Evolutionary conservation across 176 grass and related monocot species (phyloP).

Genomic region (Oryza glaberrima): DNA sequence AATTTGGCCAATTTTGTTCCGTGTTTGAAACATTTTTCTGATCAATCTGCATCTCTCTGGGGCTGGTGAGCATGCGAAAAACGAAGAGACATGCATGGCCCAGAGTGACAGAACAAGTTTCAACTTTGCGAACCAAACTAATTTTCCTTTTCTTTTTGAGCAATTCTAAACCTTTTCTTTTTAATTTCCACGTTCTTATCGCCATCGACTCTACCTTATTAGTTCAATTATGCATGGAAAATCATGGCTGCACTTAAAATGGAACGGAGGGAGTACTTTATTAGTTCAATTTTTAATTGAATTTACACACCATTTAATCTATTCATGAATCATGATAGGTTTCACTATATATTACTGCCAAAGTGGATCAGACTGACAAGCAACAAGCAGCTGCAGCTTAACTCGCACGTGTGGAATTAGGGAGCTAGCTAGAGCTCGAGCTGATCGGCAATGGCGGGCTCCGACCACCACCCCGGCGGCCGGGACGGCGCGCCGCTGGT

Average conservation of each 20-base stretch:
- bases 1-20: neutral
- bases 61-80: constrained; percentile 11
- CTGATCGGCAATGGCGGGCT: constrained; percentile 1
- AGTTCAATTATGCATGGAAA: neutral
- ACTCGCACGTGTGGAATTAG: neutral
- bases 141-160: neutral
- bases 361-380: neutral
- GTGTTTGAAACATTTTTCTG: neutral
- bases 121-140: neutral
- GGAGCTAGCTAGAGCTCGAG: neutral
- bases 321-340: neutral
- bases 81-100: neutral
- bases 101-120: constrained; percentile 1
- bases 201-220: neutral
- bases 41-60: neutral
- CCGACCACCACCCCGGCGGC: neutral
- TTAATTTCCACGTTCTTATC: constrained; percentile 28
- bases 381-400: neutral
- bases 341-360: constrained; percentile 25
- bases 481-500: constrained; percentile 33
- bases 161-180: neutral
- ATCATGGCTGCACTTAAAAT: too few relatives aligned
- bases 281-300: neutral
- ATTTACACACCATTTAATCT: neutral
- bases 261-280: too few relatives aligned